A percentile compares a stretch with the other conserved stretches of the same genome.
Evolutionary conservation across 176 grass and related monocot species (phyloP).

Genomic region (Alloteropsis semialata): DNA sequence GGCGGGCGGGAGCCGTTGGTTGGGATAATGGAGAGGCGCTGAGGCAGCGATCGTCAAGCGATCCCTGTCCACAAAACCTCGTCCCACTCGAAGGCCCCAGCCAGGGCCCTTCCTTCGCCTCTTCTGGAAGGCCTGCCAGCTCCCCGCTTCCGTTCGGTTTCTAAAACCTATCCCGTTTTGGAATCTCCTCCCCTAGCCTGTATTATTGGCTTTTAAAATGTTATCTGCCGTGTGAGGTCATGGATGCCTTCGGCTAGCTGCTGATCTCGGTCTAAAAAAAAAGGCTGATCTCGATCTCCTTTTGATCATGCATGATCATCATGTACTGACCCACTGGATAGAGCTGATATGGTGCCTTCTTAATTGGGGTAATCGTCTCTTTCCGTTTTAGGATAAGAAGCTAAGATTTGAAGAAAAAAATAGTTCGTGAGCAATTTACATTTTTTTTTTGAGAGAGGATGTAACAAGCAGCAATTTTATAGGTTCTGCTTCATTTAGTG

Average conservation of each 20-base stretch:
- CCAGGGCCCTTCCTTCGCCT: neutral
- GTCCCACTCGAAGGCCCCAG: conserved; percentile 20
- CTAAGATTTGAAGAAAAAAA: too few relatives aligned
- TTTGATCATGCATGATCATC: neutral
- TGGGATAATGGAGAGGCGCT: conserved; percentile 15
- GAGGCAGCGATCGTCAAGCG: conserved; percentile 27
- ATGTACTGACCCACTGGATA: neutral
- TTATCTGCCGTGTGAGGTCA: conserved; percentile 30
- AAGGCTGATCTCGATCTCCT: neutral
- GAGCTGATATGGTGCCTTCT: neutral
- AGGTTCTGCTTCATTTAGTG: too few relatives aligned
- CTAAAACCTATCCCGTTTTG: neutral
- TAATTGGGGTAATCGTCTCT: neutral
- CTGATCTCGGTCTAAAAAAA: neutral
- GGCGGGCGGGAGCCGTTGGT: conserved; percentile 19
- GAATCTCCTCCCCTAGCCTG: neutral
- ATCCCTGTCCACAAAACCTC: conserved; percentile 65
- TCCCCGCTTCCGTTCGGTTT: neutral
- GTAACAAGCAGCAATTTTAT: neutral
- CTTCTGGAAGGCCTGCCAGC: conserved; percentile 13
- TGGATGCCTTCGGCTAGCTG: neutral
- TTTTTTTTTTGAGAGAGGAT: too few relatives aligned
- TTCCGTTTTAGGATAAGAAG: conserved; percentile 1
- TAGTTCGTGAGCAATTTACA: too few relatives aligned
- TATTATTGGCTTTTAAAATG: conserved; percentile 35